These are phyloP conservation scores for Halophytophthora batemanensis DNA, from an alignment of 352 stramenopile genomes.

Conservation along the genomic window DNA sequence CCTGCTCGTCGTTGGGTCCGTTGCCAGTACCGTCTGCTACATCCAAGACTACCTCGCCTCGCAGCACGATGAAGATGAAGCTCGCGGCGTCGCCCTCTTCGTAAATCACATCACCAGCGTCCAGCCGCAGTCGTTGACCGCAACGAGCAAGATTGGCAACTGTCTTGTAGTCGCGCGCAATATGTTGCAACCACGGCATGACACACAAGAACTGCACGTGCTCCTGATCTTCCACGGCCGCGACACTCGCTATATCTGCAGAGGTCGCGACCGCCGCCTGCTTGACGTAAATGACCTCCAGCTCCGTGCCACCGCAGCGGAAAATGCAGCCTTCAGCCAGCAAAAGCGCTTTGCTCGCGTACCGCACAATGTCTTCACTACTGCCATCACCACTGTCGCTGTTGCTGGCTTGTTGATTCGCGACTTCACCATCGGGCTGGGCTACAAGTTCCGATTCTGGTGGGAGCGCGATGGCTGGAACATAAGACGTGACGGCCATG, in stretches of 20 bases:
- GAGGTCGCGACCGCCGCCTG: background rate
- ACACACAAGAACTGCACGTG: constrained; percentile 38
- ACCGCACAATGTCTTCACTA: constrained; percentile 37
- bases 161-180: constrained; percentile 36
- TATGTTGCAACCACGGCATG: constrained; percentile 64
- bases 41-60: constrained; percentile 37
- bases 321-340: constrained; percentile 68
- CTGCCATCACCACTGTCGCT: background rate
- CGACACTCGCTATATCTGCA: background rate
- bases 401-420: background rate
- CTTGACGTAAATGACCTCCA: constrained; percentile 69
- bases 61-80: constrained; percentile 67
- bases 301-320: constrained; percentile 47
- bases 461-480: too few species aligned
- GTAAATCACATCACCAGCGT: constrained; percentile 47
- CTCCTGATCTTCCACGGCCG: constrained; percentile 36
- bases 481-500: too few species aligned
- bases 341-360: constrained; percentile 70
- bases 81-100: constrained; percentile 55
- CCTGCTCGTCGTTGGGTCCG: background rate
- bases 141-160: constrained; percentile 52
- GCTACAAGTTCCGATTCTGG: too few species aligned
- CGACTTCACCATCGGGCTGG: background rate
- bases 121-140: constrained; percentile 38
- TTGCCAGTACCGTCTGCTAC: background rate